Percentiles rank a stretch among this genome's conserved stretches.
Conservation (phyloP, 345 rosid species). For the Citrus australasica region DNA sequence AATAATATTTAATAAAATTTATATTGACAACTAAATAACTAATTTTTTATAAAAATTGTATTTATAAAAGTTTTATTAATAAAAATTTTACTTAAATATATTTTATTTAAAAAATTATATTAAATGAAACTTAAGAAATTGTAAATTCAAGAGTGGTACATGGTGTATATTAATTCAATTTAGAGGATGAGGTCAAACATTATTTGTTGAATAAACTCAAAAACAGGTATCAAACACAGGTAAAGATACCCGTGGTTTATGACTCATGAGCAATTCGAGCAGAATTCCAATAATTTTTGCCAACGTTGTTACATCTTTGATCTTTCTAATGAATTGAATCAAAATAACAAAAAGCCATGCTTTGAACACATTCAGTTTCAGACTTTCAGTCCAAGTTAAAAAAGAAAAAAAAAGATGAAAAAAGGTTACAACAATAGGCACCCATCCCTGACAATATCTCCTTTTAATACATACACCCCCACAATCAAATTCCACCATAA, state of each 20-base stretch:
- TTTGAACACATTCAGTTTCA: not conserved
- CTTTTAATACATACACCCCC: constrained; percentile 14
- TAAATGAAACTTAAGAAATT: too few relatives aligned
- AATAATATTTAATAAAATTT: too few relatives aligned
- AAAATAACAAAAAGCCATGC: not conserved
- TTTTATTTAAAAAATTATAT: too few relatives aligned
- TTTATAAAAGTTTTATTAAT: too few relatives aligned
- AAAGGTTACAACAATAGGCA: constrained; percentile 6
- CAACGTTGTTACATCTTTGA: not conserved
- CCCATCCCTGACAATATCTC: constrained; percentile 10
- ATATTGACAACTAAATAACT: too few relatives aligned
- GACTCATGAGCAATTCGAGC: not conserved
- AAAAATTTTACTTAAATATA: too few relatives aligned
- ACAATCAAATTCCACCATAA: not conserved
- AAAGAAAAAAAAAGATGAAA: not conserved
- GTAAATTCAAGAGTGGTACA: too few relatives aligned
- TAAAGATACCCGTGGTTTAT: not conserved
- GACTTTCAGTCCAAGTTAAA: not conserved
- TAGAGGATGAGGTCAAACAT: too few relatives aligned
- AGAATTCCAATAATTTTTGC: constrained; percentile 4
- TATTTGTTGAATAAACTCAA: too few relatives aligned
- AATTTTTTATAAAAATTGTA: too few relatives aligned
- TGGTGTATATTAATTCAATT: too few relatives aligned
- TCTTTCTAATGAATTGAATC: not conserved
- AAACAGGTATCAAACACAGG: too few relatives aligned